Evolutionary conservation across 148 eudicot species (phyloP), one percentile per base, ranked within the genome.

Genomic region (Fallopia convolvulus): DNA sequence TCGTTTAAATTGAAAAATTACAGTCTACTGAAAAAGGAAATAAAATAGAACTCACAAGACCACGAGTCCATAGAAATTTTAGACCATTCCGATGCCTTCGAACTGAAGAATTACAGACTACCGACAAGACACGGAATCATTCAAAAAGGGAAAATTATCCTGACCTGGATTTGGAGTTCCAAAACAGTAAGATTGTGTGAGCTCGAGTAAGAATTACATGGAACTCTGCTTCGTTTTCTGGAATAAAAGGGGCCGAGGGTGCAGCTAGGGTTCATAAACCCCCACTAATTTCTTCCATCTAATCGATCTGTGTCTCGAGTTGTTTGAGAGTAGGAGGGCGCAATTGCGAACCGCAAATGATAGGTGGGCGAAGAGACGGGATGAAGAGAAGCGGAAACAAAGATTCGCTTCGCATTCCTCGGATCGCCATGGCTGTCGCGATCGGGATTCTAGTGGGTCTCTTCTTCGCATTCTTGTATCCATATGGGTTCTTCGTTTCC

Each of bases 381-480:
- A 74, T 85, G 80, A 81, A 83, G 79, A 86, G 84, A 70, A 74
- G 49, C 74, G 66, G 32, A 33, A 20, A 8, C 66, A 79, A 46
- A 77, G 82, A 53, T 39, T 82, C 88, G 15, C 33, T 76, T 61
- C 82, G 80, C 12, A 75, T 84, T 74, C 84, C 92, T 60, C 81
- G 86, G 80, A 87, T 91, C 40, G 80, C 74, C 12, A 55, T 79
- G 21, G 92, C 95, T 36, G 83, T 91, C 77, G 84, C 78, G 17
- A 86, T 91, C 53, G 95, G 95, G 33, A 49, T 91, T 20, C 26
- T 79, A 0, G 6, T 86, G 73, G 95, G 95, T 17, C 83, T 85
- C 76, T 13, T 89, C 17, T 91, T 80, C 70, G 95, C 92, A 15
- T 87, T 87, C 72, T 80, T 86, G n/a, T 89, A 80, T 72, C 95